phyloP scores from a whole-genome alignment of 2,329 filamentous ascomycete species.

The Atkinsonella hypoxylon region DNA sequence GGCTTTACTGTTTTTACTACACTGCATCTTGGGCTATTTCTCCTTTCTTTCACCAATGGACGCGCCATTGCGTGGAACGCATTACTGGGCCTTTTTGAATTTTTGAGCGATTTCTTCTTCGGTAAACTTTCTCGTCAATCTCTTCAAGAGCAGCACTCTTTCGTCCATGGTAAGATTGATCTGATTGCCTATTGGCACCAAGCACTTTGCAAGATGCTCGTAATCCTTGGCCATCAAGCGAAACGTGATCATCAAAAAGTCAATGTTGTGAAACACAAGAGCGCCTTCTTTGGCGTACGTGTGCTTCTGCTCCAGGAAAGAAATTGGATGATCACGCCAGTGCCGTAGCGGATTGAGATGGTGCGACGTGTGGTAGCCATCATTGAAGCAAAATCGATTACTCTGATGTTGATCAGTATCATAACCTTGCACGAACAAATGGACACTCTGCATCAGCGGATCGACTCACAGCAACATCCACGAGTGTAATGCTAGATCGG shows the following conservation, averaged over 20 bases:
- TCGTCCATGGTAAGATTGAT: slow-evolving; percentile 53
- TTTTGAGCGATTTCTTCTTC: slow-evolving; percentile 52
- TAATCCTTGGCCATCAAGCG: slow-evolving; percentile 62
- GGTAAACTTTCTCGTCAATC: slow-evolving; percentile 52
- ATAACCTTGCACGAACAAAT: not conserved
- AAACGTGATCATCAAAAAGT: slow-evolving; percentile 66
- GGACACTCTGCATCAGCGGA: too few species aligned
- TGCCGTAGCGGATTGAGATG: slow-evolving; percentile 68
- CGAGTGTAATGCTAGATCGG: slow-evolving; percentile 64
- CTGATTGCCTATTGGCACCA: slow-evolving; percentile 66
- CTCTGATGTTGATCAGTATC: slow-evolving; percentile 34
- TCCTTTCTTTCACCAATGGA: not conserved
- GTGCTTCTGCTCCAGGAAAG: slow-evolving; percentile 58
- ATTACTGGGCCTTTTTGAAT: slow-evolving; percentile 25
- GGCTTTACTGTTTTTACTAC: too few species aligned
- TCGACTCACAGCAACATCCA: slow-evolving; percentile 59
- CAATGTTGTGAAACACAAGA: slow-evolving; percentile 69
- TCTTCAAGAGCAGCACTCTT: slow-evolving; percentile 48
- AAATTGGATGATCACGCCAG: slow-evolving; percentile 68
- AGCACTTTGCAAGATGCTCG: slow-evolving; percentile 50
- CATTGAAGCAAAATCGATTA: slow-evolving; percentile 74
- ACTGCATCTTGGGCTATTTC: too few species aligned
- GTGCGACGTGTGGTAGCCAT: slow-evolving; percentile 73
- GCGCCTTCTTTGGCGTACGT: slow-evolving; percentile 55
- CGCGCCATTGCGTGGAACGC: not conserved